Evolutionary conservation across 2,329 filamentous ascomycete genomes (phyloP).

Genomic region (Sarocladium oryzae): DNA sequence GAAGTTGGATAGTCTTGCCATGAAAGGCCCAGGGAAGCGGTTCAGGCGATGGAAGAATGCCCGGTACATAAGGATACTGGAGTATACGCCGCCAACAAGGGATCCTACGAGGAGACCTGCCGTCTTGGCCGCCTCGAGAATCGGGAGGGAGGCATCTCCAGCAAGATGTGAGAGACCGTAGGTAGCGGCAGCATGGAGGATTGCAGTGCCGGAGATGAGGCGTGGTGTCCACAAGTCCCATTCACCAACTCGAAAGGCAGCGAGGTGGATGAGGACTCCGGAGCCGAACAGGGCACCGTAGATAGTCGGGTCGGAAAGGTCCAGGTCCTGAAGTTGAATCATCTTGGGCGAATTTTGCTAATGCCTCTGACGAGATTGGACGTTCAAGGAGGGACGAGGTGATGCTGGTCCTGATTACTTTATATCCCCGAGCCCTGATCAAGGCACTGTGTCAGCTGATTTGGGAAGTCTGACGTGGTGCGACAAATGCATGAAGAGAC

Average conservation of each 20-base stretch:
- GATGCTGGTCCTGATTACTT: too few species aligned
- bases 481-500: too few species aligned
- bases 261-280: slow-evolving; percentile 14
- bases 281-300: neutral
- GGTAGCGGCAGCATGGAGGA: neutral
- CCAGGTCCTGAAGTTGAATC: neutral
- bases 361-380: too few species aligned
- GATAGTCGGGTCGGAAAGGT: neutral
- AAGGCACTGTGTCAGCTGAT: too few species aligned
- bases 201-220: slow-evolving; percentile 17
- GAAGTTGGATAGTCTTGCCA: slow-evolving; percentile 15
- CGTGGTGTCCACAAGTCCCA: slow-evolving; percentile 17
- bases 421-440: too few species aligned
- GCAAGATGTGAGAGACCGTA: neutral
- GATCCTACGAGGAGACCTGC: slow-evolving; percentile 1
- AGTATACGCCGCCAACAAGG: slow-evolving; percentile 12
- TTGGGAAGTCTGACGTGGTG: too few species aligned
- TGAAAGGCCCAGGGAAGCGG: slow-evolving; percentile 15
- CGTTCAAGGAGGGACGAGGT: too few species aligned
- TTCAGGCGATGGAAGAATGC: slow-evolving; percentile 17
- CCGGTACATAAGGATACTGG: slow-evolving; percentile 15
- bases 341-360: neutral
- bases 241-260: slow-evolving; percentile 19
- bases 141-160: neutral
- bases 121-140: neutral